Base-by-base conservation (phyloP, 345 rosid genomes). In the Cardiospermum halicacabum region DNA sequence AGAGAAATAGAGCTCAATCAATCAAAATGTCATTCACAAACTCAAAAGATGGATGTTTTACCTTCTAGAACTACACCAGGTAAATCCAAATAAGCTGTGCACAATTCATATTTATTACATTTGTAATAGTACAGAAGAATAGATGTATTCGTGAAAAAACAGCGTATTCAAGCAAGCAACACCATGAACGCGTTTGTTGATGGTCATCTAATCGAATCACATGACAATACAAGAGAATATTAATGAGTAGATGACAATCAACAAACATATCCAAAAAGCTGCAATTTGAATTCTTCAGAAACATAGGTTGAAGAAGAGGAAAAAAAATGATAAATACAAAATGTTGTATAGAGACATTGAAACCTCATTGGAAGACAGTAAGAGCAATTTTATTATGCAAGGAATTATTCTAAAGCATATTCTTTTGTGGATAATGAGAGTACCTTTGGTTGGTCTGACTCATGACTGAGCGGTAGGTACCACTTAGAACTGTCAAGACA, bases 141-240 rank as follows among this genome's bases (percentile, higher is more conserved):
- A n/a, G n/a, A n/a, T n/a, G n/a, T n/a, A n/a, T n/a, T n/a, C n/a
- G n/a, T n/a, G n/a, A n/a, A n/a, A n/a, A n/a, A n/a, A n/a, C n/a
- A n/a, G n/a, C n/a, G n/a, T n/a, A n/a, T n/a, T n/a, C 18, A 27
- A 7, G 1, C 11, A 31, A 48, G 66, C 66, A 7, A 19, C 32
- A 49, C 56, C 66, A 22, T 62, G 66, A 62, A 49, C 9, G 47
- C 49, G 56, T 62, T 49, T 48, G 66, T 62, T 62, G 66, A 62
- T 62, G 66, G 66, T 49, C 66, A 62, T 62, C 56, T 62, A 62
- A 49, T 19, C 56, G 26, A 16, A 42, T 15, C 25, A 25, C 18
- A 6, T 37, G 15, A 25, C 1, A 2, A 0, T 22, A 0, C 10
- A 24, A 9, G 11, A 47, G 22, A 60, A 60, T n/a, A n/a, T n/a